A percentile compares a stretch with the other conserved stretches of the same genome.
These are phyloP conservation scores for Anthracocystis setariae DNA, from an alignment of 1,284 basidiomycete genomes.

Conservation along the genomic window DNA sequence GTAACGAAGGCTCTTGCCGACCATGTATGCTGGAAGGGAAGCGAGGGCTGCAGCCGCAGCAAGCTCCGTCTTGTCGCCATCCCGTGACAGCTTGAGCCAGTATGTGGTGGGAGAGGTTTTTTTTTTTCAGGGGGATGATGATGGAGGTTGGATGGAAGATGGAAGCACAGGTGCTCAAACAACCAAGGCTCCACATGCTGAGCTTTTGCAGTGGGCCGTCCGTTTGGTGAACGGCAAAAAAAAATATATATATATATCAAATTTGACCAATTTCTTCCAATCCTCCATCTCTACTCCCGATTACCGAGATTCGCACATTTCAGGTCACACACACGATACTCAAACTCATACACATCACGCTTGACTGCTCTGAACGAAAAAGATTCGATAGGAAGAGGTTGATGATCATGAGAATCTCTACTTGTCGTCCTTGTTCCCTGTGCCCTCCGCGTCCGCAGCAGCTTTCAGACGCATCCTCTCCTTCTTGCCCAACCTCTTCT, in stretches of 20 bases:
- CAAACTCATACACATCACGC: too few relatives aligned
- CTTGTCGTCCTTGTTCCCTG: constrained; percentile 3
- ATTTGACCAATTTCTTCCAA: not conserved
- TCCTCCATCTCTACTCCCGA: not conserved
- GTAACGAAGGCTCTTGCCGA: constrained; percentile 10
- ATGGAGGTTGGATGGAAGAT: not conserved
- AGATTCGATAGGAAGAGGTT: too few relatives aligned
- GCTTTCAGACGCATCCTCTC: constrained; percentile 53
- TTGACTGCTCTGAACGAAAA: too few relatives aligned
- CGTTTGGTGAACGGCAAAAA: too few relatives aligned
- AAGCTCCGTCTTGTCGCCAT: constrained; percentile 26
- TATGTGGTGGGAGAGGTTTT: not conserved
- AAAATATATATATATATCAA: not conserved
- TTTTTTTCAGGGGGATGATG: not conserved
- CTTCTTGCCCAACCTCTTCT: constrained; percentile 67
- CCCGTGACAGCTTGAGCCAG: not conserved
- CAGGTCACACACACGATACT: too few relatives aligned
- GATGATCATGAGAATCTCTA: not conserved
- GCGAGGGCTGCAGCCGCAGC: constrained; percentile 22
- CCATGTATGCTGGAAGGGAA: constrained; percentile 1
- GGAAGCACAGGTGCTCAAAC: constrained; percentile 5
- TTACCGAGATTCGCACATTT: not conserved
- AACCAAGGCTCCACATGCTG: constrained; percentile 8
- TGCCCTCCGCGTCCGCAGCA: constrained; percentile 8
- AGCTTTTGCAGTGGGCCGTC: constrained; percentile 3